These are phyloP conservation scores for Oryza meyeriana DNA, from an alignment of 176 grass and related monocot genomes.

Conservation along the genomic window DNA sequence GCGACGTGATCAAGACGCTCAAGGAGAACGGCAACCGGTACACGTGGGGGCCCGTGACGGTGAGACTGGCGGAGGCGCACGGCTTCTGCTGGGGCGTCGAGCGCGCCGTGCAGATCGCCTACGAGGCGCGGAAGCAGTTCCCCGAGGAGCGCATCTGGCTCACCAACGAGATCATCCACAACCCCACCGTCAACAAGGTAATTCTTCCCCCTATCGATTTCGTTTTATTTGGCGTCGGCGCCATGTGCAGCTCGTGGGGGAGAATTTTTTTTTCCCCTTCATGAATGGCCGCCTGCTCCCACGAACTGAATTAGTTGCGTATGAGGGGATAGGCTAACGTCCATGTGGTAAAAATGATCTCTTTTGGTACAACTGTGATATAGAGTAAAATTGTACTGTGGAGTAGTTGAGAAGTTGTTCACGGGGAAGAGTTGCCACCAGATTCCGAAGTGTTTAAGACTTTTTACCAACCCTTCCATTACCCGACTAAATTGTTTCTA, in stretches of 20 bases:
- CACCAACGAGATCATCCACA: constrained; percentile 99
- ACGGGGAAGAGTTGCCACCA: neutral
- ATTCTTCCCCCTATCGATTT: neutral
- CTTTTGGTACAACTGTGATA: neutral
- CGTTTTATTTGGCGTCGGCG: neutral
- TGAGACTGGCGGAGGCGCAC: constrained; percentile 88
- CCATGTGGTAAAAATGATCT: neutral
- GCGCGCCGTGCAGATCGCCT: constrained; percentile 96
- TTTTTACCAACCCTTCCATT: neutral
- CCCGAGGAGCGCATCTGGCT: constrained; percentile 92
- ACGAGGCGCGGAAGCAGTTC: constrained; percentile 99
- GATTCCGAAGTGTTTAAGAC: neutral
- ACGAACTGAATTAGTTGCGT: neutral
- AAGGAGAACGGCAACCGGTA: constrained; percentile 77
- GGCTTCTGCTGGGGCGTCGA: constrained; percentile 99
- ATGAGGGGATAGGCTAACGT: neutral
- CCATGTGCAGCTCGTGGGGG: neutral
- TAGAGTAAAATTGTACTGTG: neutral
- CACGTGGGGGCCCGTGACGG: constrained; percentile 78
- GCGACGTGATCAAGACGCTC: constrained; percentile 87
- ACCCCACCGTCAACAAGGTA: constrained; percentile 96
- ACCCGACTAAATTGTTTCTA: neutral
- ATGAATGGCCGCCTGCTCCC: neutral
- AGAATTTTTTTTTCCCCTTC: neutral
- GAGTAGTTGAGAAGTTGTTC: neutral